Evolutionary conservation across 352 stramenopile genomes (phyloP).

Genomic region (Pythium rishiriense): DNA sequence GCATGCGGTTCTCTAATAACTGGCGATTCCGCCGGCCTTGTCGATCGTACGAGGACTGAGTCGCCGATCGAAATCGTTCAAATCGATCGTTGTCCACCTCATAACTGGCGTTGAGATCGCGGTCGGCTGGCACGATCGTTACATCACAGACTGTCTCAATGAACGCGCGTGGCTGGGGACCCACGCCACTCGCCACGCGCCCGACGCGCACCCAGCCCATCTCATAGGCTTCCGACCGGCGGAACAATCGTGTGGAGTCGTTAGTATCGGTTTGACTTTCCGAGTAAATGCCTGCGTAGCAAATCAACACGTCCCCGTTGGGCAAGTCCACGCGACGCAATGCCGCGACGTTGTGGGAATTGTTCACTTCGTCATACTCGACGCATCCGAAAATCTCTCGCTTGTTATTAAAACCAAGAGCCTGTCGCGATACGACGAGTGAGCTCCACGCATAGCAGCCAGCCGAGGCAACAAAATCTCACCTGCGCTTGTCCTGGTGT

Average conservation of each 20-base stretch:
- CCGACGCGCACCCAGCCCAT: constrained; percentile 1
- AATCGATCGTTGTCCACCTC: not conserved
- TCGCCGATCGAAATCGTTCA: not conserved
- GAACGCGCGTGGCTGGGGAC: not conserved
- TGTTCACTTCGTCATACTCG: not conserved
- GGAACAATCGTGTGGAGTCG: too few species aligned
- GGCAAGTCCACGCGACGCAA: constrained; percentile 6
- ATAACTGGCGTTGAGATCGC: not conserved
- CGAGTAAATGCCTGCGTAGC: not conserved
- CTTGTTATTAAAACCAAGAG: not conserved
- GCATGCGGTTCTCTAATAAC: constrained; percentile 8
- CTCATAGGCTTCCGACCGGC: not conserved
- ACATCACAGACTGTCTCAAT: constrained; percentile 2
- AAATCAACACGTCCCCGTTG: constrained; percentile 9
- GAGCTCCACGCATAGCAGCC: too few species aligned
- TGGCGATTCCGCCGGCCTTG: not conserved
- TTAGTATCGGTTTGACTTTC: not conserved
- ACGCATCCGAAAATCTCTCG: not conserved
- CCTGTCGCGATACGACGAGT: not conserved
- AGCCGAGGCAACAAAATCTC: not conserved
- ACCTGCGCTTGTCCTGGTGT: not conserved
- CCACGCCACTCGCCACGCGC: not conserved
- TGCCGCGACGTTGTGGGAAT: not conserved
- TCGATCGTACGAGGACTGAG: not conserved
- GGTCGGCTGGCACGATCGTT: not conserved